These are phyloP conservation scores for Neoscytalidium dimidiatum DNA, from an alignment of 2,329 filamentous ascomycete species.

Conservation along the genomic window DNA sequence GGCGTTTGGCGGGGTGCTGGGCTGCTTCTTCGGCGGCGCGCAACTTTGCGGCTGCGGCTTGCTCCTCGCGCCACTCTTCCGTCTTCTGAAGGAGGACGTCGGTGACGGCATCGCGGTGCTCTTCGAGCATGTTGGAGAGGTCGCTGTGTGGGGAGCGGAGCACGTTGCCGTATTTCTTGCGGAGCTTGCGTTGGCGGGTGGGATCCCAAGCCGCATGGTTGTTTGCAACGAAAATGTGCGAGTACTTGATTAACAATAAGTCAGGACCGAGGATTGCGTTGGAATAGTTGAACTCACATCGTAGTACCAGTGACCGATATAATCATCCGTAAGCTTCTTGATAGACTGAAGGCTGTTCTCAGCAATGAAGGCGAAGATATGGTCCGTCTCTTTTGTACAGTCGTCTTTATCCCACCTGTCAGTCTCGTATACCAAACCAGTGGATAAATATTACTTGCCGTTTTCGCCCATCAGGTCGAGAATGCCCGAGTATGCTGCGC, in stretches of 20 bases:
- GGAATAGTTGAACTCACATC: conserved; percentile 44
- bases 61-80: conserved; percentile 35
- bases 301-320: conserved; percentile 83
- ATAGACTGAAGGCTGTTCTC: conserved; percentile 76
- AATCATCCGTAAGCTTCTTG: conserved; percentile 64
- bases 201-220: conserved; percentile 75
- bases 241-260: conserved; percentile 53
- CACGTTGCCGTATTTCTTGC: conserved; percentile 60
- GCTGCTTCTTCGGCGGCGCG: neutral
- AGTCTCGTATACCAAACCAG: conserved; percentile 37
- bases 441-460: conserved; percentile 52
- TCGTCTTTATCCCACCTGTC: conserved; percentile 40
- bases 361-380: conserved; percentile 79
- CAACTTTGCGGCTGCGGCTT: neutral
- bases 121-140: conserved; percentile 59
- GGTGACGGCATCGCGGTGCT: conserved; percentile 54
- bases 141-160: conserved; percentile 46
- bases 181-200: conserved; percentile 57
- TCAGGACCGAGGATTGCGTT: neutral
- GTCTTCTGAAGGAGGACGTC: conserved; percentile 46
- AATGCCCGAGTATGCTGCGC: conserved; percentile 83
- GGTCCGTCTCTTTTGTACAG: conserved; percentile 68
- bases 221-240: conserved; percentile 73
- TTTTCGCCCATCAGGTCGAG: conserved; percentile 78
- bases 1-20: neutral